Base-by-base conservation (phyloP, 768 basidiomycete species). In the Plicaturopsis crispa region DNA sequence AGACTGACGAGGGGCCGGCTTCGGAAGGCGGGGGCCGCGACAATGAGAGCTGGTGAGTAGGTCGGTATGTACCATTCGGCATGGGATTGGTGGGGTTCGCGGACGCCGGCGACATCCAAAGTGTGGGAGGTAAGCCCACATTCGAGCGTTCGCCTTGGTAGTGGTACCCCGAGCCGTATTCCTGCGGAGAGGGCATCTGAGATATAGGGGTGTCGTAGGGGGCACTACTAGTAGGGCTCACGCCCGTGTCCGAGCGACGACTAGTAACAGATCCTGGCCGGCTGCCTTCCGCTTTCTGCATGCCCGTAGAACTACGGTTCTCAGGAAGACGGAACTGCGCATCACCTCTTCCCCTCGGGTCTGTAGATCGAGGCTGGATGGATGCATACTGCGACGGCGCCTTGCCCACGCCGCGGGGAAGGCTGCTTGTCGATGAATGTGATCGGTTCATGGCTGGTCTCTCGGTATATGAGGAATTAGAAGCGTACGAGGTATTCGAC, bases 71-170 rank as follows among this genome's bases (percentile, higher is more conserved):
- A 65, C 60, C 24, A 67, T 56, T 41, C 62, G 56, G 49, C 64
- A 64, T 35, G 55, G 46, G 43, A 65, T 54, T 5, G 71, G 62
- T 20, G 71, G 63, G 16, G 69, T 54, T 4, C 6, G 74, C 55
- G 28, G 72, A 70, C 4, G 75, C 62, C 33, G 84, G 73, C 10
- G 86, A 86, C 86, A 89, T 88, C 86, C 85, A 89, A 28, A 88
- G 61, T 28, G 85, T 84, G 3, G 86, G 84, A 33, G 80, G 81
- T 31, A 87, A 62, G 39, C 73, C 72, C 23, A 66, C 50, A 44
- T 65, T 62, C 33, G 70, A 68, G 50, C 71, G 75, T 49, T 80
- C 75, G 52, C 61, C 55, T 47, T 66, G 49, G 38, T 55, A 59
- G 26, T 56, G 47, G 47, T 21, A 39, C 17, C 18, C 26, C 16